Evolutionary conservation across 495 filamentous ascomycete species (phyloP).

Genomic region (Aspergillus indologenus): DNA sequence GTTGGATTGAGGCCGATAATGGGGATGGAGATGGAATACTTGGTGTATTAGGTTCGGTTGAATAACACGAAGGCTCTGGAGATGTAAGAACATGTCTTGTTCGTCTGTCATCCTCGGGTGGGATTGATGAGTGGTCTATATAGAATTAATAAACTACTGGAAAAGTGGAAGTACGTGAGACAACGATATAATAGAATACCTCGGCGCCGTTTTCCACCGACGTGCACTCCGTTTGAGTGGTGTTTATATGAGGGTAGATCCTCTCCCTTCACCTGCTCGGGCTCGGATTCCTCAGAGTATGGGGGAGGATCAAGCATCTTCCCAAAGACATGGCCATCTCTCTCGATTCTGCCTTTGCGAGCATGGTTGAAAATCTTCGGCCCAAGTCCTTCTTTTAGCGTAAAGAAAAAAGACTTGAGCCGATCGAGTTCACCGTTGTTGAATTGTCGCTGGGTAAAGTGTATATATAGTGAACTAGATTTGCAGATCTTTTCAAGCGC

Average conservation of each 20-base stretch:
- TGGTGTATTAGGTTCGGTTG: constrained; percentile 21
- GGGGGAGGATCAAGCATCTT: constrained; percentile 17
- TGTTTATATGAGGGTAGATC: constrained; percentile 15
- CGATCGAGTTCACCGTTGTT: constrained; percentile 16
- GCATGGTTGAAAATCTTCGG: constrained; percentile 14
- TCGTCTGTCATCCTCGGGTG: constrained; percentile 17
- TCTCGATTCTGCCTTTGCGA: constrained; percentile 17
- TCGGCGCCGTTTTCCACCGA: constrained; percentile 20
- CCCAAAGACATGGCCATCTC: constrained; percentile 18
- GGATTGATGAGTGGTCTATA: constrained; percentile 14
- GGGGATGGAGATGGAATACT: constrained; percentile 19
- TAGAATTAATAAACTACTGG: constrained; percentile 19
- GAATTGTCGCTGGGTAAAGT: constrained; percentile 21
- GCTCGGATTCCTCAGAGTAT: not conserved
- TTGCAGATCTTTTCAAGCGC: constrained; percentile 21
- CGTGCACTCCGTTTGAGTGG: constrained; percentile 6
- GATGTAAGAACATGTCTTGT: constrained; percentile 17
- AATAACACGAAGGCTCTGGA: constrained; percentile 15
- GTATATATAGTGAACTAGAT: constrained; percentile 19
- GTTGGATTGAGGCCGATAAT: constrained; percentile 17
- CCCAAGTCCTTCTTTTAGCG: constrained; percentile 15
- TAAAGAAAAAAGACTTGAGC: constrained; percentile 15
- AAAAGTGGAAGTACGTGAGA: constrained; percentile 15
- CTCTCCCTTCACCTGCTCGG: constrained; percentile 17
- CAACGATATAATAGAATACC: constrained; percentile 16